These are phyloP conservation scores for Trametes gibbosa DNA, from an alignment of 768 basidiomycete species.

Conservation along the genomic window DNA sequence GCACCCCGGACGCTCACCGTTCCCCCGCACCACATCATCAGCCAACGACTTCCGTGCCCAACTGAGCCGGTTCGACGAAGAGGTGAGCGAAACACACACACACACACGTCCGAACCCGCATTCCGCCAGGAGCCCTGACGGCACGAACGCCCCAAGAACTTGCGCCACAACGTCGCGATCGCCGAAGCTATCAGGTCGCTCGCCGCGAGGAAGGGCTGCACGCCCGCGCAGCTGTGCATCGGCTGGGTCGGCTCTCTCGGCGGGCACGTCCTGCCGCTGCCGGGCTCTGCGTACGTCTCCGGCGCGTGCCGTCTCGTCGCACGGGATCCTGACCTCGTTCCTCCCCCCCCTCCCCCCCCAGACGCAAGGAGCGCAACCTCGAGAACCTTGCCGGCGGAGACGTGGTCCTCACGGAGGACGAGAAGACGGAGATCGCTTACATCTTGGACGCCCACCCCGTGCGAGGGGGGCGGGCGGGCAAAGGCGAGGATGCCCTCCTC, in stretches of 20 bases:
- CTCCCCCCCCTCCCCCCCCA: not conserved
- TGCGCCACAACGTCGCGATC: conserved; percentile 36
- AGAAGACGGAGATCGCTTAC: conserved; percentile 21
- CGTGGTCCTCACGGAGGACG: conserved; percentile 31
- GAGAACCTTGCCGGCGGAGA: conserved; percentile 43
- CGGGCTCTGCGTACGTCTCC: conserved; percentile 43
- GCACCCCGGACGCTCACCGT: too few relatives aligned
- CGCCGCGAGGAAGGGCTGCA: conserved; percentile 39
- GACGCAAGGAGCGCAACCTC: conserved; percentile 20
- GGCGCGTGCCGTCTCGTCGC: too few relatives aligned
- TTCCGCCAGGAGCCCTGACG: too few relatives aligned
- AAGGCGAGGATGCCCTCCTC: conserved; percentile 21
- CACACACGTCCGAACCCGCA: too few relatives aligned
- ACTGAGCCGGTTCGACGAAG: conserved; percentile 7
- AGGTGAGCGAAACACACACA: conserved; percentile 5
- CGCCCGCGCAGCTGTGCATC: conserved; percentile 37
- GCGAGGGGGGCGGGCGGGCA: conserved; percentile 39
- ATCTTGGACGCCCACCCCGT: conserved; percentile 35
- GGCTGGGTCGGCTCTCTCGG: conserved; percentile 39
- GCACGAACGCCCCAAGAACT: not conserved
- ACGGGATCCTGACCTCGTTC: too few relatives aligned
- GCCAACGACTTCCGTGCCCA: not conserved
- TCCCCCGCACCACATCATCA: not conserved
- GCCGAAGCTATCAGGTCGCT: conserved; percentile 38
- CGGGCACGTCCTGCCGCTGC: conserved; percentile 43